A percentile compares a stretch with the other conserved stretches of the same genome.
phyloP scores from a whole-genome alignment of 1,139 yeast species.

The Suhomyces guaymorum region DNA sequence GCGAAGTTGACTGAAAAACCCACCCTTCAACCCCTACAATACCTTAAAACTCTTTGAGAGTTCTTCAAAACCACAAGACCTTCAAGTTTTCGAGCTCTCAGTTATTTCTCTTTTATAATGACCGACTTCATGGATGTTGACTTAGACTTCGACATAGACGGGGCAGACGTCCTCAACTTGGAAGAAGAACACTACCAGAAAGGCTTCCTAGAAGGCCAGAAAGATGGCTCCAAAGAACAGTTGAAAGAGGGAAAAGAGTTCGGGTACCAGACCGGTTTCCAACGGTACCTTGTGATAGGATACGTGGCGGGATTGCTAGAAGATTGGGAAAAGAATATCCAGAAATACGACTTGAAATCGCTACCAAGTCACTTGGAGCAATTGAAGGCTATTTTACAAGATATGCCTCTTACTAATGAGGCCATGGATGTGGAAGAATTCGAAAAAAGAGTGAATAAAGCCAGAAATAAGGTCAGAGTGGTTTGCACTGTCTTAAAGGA shows the following conservation, averaged over 20 bases:
- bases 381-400: slow-evolving; percentile 24
- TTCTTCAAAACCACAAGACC: too few species aligned
- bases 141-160: slow-evolving; percentile 26
- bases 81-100: too few species aligned
- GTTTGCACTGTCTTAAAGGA: slow-evolving; percentile 40
- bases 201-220: slow-evolving; percentile 62
- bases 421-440: slow-evolving; percentile 50
- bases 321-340: slow-evolving; percentile 31
- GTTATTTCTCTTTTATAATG: too few species aligned
- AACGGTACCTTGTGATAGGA: slow-evolving; percentile 65
- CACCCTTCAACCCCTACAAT: too few species aligned
- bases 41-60: too few species aligned
- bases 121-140: slow-evolving; percentile 10
- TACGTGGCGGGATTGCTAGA: slow-evolving; percentile 57
- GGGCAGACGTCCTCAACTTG: slow-evolving; percentile 52
- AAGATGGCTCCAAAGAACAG: slow-evolving; percentile 42
- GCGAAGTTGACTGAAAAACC: too few species aligned
- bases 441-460: slow-evolving; percentile 45
- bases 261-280: slow-evolving; percentile 80
- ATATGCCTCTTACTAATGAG: slow-evolving; percentile 33
- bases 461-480: slow-evolving; percentile 55
- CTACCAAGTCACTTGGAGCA: slow-evolving; percentile 33
- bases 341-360: slow-evolving; percentile 19
- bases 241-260: slow-evolving; percentile 70
- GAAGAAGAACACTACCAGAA: slow-evolving; percentile 60